Conservation (phyloP, 805 yeast genomes). For the Candida jianshihensis region DNA sequence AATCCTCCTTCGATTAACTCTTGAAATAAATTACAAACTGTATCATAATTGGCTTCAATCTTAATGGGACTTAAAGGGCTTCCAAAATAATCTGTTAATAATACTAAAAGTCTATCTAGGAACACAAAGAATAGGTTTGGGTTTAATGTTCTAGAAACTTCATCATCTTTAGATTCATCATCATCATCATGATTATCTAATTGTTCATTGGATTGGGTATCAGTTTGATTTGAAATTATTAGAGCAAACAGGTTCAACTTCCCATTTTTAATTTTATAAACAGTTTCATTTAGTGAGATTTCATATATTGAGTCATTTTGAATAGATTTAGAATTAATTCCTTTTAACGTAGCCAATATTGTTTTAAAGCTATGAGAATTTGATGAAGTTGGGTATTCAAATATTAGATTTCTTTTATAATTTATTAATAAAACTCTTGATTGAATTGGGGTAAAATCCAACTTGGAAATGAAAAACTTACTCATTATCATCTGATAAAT, state of each 20-base stretch:
- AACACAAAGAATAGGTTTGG: slow-evolving; percentile 53
- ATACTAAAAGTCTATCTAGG: slow-evolving; percentile 40
- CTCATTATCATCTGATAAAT: slow-evolving; percentile 35
- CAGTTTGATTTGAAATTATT: too few species aligned
- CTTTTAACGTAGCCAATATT: slow-evolving; percentile 19
- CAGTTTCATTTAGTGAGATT: slow-evolving; percentile 13
- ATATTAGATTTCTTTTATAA: slow-evolving; percentile 25
- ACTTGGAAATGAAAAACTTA: too few species aligned
- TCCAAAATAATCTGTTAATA: slow-evolving; percentile 53
- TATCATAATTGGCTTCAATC: slow-evolving; percentile 63
- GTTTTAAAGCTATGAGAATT: slow-evolving; percentile 26
- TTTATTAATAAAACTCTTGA: too few species aligned
- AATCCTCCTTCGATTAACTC: slow-evolving; percentile 75
- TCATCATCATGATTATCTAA: slow-evolving; percentile 5
- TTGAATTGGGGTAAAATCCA: too few species aligned
- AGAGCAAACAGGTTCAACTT: slow-evolving; percentile 13
- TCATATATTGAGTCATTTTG: slow-evolving; percentile 14
- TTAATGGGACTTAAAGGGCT: slow-evolving; percentile 47
- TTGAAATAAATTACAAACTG: slow-evolving; percentile 60
- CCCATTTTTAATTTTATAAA: slow-evolving; percentile 10
- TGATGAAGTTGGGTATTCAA: slow-evolving; percentile 30
- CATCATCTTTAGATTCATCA: slow-evolving; percentile 2
- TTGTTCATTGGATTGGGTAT: too few species aligned
- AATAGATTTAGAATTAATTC: slow-evolving; percentile 15
- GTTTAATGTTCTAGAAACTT: slow-evolving; percentile 22